Percentiles rank a stretch among this genome's conserved stretches.
These are phyloP conservation scores for Cardamine chenopodiifolia DNA, from an alignment of 345 rosid genomes.

Conservation along the genomic window DNA sequence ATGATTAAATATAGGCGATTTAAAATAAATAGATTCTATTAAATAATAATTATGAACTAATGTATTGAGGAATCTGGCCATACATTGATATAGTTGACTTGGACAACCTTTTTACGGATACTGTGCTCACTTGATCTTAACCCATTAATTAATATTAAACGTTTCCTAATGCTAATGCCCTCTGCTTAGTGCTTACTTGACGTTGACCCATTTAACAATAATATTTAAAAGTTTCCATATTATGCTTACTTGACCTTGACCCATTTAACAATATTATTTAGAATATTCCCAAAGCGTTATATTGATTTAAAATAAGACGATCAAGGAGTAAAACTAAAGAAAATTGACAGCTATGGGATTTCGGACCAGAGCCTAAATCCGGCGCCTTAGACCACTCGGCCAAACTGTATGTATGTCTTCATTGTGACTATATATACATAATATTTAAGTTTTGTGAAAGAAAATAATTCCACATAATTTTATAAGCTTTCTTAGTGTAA, in stretches of 20 bases:
- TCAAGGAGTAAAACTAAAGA: not conserved
- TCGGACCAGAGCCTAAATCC: slow-evolving; percentile 99
- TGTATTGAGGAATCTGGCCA: not conserved
- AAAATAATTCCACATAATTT: too few relatives aligned
- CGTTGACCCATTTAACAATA: not conserved
- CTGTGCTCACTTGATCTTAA: not conserved
- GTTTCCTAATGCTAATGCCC: not conserved
- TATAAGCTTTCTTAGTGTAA: too few relatives aligned
- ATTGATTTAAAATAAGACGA: not conserved
- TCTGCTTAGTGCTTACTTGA: not conserved
- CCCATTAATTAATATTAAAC: not conserved
- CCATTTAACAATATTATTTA: not conserved
- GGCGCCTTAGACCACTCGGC: slow-evolving; percentile 99
- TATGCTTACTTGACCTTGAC: not conserved
- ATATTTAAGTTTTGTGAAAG: too few relatives aligned
- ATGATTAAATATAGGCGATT: not conserved
- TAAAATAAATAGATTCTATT: not conserved
- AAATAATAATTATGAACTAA: not conserved
- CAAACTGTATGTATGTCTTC: slow-evolving; percentile 59
- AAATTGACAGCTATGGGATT: slow-evolving; percentile 92
- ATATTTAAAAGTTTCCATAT: not conserved
- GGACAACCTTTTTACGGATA: not conserved
- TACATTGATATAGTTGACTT: slow-evolving; percentile 1
- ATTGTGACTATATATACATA: too few relatives aligned
- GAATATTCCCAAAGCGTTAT: not conserved